These are phyloP conservation scores for Xylaria sp. DNA, from an alignment of 2,329 filamentous ascomycete species.

Conservation along the genomic window DNA sequence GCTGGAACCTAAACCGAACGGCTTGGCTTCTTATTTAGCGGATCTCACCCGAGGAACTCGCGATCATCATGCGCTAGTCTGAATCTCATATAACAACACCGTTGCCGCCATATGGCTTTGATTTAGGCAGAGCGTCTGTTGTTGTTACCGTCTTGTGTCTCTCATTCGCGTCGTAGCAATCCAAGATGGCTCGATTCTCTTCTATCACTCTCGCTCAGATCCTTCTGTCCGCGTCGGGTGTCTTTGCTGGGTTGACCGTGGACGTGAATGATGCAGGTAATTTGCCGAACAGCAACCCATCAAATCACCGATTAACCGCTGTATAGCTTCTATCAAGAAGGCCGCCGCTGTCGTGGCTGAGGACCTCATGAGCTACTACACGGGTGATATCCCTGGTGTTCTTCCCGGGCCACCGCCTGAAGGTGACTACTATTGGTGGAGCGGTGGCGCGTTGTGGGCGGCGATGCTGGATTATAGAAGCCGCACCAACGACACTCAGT, in stretches of 20 bases:
- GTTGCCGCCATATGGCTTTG: background rate
- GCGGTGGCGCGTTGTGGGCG: constrained; percentile 56
- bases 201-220: constrained; percentile 25
- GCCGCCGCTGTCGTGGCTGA: constrained; percentile 38
- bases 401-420: constrained; percentile 25
- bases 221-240: constrained; percentile 31
- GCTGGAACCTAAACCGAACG: too few relatives aligned
- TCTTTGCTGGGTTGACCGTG: constrained; percentile 33
- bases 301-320: constrained; percentile 7
- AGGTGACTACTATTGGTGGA: constrained; percentile 58
- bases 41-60: background rate
- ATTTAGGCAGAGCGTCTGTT: background rate
- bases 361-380: constrained; percentile 41
- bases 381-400: constrained; percentile 36
- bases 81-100: background rate
- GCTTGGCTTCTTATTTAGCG: too few relatives aligned
- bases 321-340: constrained; percentile 37
- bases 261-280: constrained; percentile 35
- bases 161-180: constrained; percentile 13
- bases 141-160: constrained; percentile 16
- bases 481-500: constrained; percentile 56
- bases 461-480: constrained; percentile 59
- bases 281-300: background rate
- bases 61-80: background rate
- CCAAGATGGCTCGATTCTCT: constrained; percentile 31